These are phyloP conservation scores for Phragmites australis DNA, from an alignment of 176 grass and related monocot genomes.

Conservation along the genomic window DNA sequence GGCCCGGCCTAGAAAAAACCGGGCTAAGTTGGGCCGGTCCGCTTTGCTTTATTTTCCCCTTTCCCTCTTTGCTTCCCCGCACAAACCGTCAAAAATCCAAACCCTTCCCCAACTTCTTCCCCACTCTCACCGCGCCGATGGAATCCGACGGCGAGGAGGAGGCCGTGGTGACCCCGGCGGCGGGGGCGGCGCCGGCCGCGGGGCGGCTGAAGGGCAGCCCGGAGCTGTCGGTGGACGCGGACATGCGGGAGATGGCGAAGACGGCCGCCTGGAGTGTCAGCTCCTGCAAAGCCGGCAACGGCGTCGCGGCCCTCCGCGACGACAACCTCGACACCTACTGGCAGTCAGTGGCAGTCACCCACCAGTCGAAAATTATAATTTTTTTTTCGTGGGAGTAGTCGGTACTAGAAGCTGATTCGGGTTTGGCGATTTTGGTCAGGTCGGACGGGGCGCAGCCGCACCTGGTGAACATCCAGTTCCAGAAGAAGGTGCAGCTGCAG, in stretches of 20 bases:
- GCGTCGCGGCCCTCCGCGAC: slow-evolving; percentile 74
- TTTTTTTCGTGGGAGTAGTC: not conserved
- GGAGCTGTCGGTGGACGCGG: slow-evolving; percentile 59
- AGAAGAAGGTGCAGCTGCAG: slow-evolving; percentile 94
- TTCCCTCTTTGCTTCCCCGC: slow-evolving; percentile 1
- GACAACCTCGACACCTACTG: slow-evolving; percentile 82
- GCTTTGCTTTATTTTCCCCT: not conserved
- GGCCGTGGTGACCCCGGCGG: slow-evolving; percentile 33
- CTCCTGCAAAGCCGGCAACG: slow-evolving; percentile 90
- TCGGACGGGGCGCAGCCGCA: slow-evolving; percentile 95
- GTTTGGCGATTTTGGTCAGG: slow-evolving; percentile 39
- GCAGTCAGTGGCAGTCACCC: slow-evolving; percentile 44
- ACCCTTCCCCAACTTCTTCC: not conserved
- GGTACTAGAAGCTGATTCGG: not conserved
- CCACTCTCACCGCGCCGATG: slow-evolving; percentile 39
- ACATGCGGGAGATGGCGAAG: slow-evolving; percentile 81
- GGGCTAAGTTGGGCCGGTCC: not conserved
- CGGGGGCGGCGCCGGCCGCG: not conserved
- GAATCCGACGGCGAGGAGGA: slow-evolving; percentile 94
- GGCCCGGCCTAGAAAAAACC: not conserved
- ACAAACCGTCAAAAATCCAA: not conserved
- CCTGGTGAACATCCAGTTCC: slow-evolving; percentile 94
- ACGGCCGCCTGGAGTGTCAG: slow-evolving; percentile 90
- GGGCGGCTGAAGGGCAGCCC: slow-evolving; percentile 57
- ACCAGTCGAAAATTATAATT: not conserved